Evolutionary conservation across 345 rosid genomes (phyloP).

Genomic region (Corymbia maculata): DNA sequence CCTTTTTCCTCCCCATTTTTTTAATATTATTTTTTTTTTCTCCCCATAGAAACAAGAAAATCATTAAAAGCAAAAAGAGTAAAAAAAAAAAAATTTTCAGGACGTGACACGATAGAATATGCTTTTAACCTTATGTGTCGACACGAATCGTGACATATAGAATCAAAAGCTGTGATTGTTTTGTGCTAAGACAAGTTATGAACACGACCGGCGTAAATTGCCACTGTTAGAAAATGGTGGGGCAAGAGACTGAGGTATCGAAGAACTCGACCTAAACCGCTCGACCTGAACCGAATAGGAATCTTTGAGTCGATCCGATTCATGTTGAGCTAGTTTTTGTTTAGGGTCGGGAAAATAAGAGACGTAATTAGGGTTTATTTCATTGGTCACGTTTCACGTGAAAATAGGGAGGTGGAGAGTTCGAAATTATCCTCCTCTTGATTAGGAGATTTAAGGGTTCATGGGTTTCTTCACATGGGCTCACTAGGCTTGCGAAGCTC

Average conservation of each 20-base stretch:
- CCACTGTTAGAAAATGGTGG: no score
- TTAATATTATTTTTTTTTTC: rapidly evolving
- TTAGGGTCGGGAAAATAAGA: background rate
- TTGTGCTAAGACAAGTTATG: background rate
- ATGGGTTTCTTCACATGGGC: no score
- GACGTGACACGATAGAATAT: background rate
- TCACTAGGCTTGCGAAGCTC: no score
- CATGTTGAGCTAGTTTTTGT: background rate
- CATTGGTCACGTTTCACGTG: rapidly evolving
- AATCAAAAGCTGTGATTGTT: background rate
- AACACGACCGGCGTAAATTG: background rate
- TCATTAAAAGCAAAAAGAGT: background rate
- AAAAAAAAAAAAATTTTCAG: background rate
- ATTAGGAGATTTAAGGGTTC: background rate
- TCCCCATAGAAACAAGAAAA: background rate
- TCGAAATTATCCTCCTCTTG: background rate
- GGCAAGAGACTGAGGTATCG: background rate
- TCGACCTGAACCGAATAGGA: rapidly evolving
- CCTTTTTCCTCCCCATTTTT: no score
- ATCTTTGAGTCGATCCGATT: rapidly evolving
- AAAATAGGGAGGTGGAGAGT: rapidly evolving
- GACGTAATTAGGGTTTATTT: rapidly evolving
- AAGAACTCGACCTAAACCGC: background rate
- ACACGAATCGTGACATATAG: background rate
- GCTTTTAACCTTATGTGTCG: background rate